Percentiles rank a stretch among this genome's conserved stretches.
Evolutionary conservation across 23 red algal species (phyloP).

Genomic region (Agarophyton chilense): DNA sequence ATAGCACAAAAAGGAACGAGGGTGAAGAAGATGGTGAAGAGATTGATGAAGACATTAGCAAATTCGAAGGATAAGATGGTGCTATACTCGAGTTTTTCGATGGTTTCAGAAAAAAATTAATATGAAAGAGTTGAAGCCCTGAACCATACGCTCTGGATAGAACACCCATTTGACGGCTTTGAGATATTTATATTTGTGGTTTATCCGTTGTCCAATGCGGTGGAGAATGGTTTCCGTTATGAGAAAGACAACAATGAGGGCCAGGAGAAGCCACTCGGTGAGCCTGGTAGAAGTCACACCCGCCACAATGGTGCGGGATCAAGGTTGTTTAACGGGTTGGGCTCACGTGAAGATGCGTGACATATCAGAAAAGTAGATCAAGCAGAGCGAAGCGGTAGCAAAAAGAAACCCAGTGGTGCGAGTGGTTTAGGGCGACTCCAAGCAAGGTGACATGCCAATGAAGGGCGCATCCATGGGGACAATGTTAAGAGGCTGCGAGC

Average conservation of each 20-base stretch:
- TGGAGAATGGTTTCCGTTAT: slow-evolving; percentile 50
- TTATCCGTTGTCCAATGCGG: slow-evolving; percentile 60
- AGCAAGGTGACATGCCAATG: too few relatives aligned
- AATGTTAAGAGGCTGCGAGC: too few relatives aligned
- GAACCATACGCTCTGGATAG: slow-evolving; percentile 84
- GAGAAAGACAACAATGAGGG: slow-evolving; percentile 70
- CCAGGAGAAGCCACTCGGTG: slow-evolving; percentile 72
- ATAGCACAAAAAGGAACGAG: slow-evolving; percentile 47
- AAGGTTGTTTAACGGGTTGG: neutral
- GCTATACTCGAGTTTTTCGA: slow-evolving; percentile 32
- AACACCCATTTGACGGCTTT: slow-evolving; percentile 34
- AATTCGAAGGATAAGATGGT: slow-evolving; percentile 76
- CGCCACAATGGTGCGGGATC: neutral
- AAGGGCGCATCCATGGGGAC: neutral
- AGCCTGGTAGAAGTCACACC: slow-evolving; percentile 44
- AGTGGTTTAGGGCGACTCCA: too few relatives aligned
- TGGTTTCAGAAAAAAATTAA: slow-evolving; percentile 68
- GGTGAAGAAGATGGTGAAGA: slow-evolving; percentile 81
- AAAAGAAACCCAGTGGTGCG: neutral
- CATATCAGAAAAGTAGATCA: neutral
- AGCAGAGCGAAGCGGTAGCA: too few relatives aligned
- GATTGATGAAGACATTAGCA: slow-evolving; percentile 81
- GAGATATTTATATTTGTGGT: slow-evolving; percentile 60
- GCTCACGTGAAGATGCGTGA: neutral
- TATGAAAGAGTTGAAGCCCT: slow-evolving; percentile 61